Conservation (phyloP, 1,139 yeast species). For the Geotrichum carabidarum region DNA sequence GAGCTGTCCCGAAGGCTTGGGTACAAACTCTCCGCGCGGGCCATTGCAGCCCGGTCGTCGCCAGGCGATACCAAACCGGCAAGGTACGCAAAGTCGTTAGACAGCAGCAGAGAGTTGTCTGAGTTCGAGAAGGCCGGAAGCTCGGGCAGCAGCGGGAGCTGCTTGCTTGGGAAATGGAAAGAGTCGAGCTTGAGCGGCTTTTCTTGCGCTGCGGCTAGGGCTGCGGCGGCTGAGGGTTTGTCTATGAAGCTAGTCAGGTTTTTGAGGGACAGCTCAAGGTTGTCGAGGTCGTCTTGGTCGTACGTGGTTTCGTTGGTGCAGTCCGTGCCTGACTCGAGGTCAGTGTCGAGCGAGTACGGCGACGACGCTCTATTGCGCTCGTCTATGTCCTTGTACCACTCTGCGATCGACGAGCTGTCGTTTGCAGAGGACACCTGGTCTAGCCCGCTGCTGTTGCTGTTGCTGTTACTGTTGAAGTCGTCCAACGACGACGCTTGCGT, state of each 20-base stretch:
- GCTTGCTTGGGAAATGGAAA: slow-evolving; percentile 1
- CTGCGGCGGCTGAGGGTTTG: not conserved
- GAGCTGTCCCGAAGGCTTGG: slow-evolving; percentile 16
- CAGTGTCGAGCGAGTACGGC: slow-evolving; percentile 10
- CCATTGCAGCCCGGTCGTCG: not conserved
- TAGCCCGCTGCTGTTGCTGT: too few species aligned
- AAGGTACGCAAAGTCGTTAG: slow-evolving; percentile 18
- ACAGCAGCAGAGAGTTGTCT: slow-evolving; percentile 2
- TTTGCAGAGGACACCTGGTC: not conserved
- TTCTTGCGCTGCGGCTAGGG: too few species aligned
- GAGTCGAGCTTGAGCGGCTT: not conserved
- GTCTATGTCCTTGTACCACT: slow-evolving; percentile 9
- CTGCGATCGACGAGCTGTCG: slow-evolving; percentile 9
- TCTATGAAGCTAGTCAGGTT: slow-evolving; percentile 1
- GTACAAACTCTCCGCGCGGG: not conserved
- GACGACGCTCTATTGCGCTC: slow-evolving; percentile 8
- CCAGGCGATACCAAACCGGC: slow-evolving; percentile 7
- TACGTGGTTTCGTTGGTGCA: slow-evolving; percentile 16
- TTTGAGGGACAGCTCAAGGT: slow-evolving; percentile 8
- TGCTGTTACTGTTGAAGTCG: too few species aligned
- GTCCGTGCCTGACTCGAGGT: slow-evolving; percentile 8
- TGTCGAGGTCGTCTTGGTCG: slow-evolving; percentile 13
- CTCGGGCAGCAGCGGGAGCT: not conserved
- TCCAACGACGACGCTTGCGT: too few species aligned
- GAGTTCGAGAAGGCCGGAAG: not conserved